These are phyloP conservation scores for Marasmius tenuissimus DNA, from an alignment of 1,284 basidiomycete genomes.

Conservation along the genomic window DNA sequence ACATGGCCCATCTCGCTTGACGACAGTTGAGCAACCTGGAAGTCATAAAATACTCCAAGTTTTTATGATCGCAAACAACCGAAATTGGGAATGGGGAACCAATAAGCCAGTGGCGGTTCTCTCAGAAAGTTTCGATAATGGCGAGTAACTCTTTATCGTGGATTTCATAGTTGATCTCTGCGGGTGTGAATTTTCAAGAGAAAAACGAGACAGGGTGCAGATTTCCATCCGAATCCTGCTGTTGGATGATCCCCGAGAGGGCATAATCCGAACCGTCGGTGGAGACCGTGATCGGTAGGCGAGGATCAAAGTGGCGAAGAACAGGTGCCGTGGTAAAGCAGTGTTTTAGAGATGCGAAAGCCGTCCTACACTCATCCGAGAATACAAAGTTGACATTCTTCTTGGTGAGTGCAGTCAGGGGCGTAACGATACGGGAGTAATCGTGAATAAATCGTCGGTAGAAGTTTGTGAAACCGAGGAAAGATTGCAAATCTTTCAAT, in stretches of 20 bases:
- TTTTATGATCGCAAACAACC: neutral
- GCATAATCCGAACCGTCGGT: no score
- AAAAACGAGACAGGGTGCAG: neutral
- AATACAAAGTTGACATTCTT: no score
- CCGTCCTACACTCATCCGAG: neutral
- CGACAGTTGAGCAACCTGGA: conserved; percentile 25
- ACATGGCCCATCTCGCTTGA: conserved; percentile 34
- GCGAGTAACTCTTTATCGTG: neutral
- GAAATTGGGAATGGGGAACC: neutral
- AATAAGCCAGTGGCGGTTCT: neutral
- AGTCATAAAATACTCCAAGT: conserved; percentile 6
- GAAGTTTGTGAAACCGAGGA: no score
- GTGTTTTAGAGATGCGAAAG: neutral
- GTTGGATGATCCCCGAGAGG: neutral
- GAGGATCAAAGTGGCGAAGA: neutral
- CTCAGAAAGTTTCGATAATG: neutral
- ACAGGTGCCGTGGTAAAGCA: neutral
- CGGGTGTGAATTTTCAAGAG: conserved; percentile 18
- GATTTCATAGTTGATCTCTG: no score
- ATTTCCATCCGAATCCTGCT: neutral
- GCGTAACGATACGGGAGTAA: neutral
- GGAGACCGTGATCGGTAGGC: neutral
- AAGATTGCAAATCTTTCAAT: conserved; percentile 3
- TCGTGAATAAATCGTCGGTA: neutral
- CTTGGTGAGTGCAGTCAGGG: neutral